Base-by-base conservation (phyloP, 2,329 filamentous ascomycete genomes). In the Penicillium sp. region DNA sequence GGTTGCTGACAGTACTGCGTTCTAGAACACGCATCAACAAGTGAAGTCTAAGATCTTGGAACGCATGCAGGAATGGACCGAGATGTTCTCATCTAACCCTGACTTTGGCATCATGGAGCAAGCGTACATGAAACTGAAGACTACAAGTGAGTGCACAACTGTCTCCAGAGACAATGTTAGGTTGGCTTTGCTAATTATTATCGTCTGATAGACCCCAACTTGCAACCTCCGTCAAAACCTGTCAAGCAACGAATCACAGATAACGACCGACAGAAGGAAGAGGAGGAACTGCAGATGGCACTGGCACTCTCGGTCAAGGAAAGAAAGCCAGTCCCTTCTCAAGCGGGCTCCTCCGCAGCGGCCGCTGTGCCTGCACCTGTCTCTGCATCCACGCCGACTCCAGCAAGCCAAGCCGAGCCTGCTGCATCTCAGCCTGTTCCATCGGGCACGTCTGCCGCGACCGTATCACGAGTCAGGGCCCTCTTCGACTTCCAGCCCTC, bases 91-190 rank as follows among this genome's bases (percentile, higher is more conserved):
- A 62, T 84, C 81, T 53, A 89, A 96, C 66, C 82, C 90, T 9
- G 92, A 96, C 67, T 81, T 98, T 53, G 93, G 93, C 15, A 95
- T 98, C 67, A 98, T 98, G 93, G 87, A 91, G 69, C 89, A 95
- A 66, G 91, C 92, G 51, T 97, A 92, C 71, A 85, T 85, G 74
- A 89, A 87, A 68, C 77, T 97, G 55, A 95, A 95, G 77, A 78
- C 78, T 18, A 79, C 81, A 62, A 83, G 81, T 83, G 67, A 56
- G 74, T 37, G 10, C 18, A 33, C 58, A 18, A 28, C 8, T n/a
- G 4, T 10, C 20, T 25, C 6, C 12, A 3, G 20, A 3, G 2
- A 1, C 4, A 3, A 6, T 7, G 5, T 6, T n/a, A 3, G 7
- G 20, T 29, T 9, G 8, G 9, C 10, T 25, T 13, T 27, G 28